Base-by-base conservation (phyloP, 169 alveolate species). In the Plasmodium ovale region DNA sequence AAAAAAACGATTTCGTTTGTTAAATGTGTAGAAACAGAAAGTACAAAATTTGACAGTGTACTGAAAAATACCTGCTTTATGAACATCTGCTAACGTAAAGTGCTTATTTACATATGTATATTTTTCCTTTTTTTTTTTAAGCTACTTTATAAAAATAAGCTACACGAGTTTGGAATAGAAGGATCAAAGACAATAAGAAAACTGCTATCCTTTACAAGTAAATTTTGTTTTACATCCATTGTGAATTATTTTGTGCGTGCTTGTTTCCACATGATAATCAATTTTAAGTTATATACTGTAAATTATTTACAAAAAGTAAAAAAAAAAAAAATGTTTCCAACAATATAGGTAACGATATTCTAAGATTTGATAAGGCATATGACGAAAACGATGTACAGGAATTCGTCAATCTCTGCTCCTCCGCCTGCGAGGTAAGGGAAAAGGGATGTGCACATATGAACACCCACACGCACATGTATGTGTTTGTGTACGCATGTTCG, bases 301-400 rank as follows among this genome's bases (percentile, higher is more conserved):
- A 53, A 53, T 53, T 53, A 9, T 53, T 9, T 53, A 53, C 31
- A 25, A 19, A 56, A 84, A 44, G 16, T 21, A 9, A n/a, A 12
- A 21, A 82, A 44, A n/a, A 59, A 49, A 65, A 37, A 47, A 64
- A 59, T 19, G 12, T 35, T 39, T 51, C 69, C 25, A 16, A 58
- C 23, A 25, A 47, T 77, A 72, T 72, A 51, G 96, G 94, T 37
- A 96, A 95, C 85, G 97, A 95, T 54, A 92, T 93, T 39, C 94
- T 93, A 27, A 91, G 96, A 39, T 95, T 94, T 47, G 97, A 95
- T 87, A 72, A 92, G 70, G 97, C 97, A 29, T 95, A 92, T 62
- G 97, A 95, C 87, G 94, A 94, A 72, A 92, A 94, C 84, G 97
- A 95, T 69, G 89, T 93, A 12, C 93, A 91, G 21, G 97, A 93